These are phyloP conservation scores for Trametes hirsuta DNA, from an alignment of 1,284 basidiomycete genomes.

Conservation along the genomic window DNA sequence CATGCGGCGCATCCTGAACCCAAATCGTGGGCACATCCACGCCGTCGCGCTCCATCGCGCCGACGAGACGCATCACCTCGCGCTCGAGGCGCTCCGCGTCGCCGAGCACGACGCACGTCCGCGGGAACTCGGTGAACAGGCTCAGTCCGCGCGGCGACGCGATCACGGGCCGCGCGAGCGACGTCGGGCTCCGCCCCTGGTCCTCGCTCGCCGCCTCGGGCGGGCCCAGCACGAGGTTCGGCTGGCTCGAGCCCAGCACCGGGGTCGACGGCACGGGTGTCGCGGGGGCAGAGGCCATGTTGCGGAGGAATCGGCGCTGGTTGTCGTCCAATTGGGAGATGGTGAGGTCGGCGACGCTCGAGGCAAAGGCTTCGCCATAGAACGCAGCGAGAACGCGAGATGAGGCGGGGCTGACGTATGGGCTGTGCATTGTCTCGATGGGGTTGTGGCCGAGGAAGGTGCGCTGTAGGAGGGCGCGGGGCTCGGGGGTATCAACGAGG, in stretches of 20 bases:
- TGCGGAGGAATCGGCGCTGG: conserved; percentile 31
- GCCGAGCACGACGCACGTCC: conserved; percentile 45
- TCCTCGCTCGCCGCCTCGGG: conserved; percentile 11
- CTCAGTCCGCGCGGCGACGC: conserved; percentile 36
- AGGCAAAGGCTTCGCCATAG: conserved; percentile 37
- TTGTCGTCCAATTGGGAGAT: conserved; percentile 28
- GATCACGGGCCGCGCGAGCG: conserved; percentile 32
- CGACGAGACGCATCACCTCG: conserved; percentile 39
- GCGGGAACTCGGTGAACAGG: conserved; percentile 50
- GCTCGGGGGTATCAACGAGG: conserved; percentile 55
- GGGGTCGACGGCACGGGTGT: conserved; percentile 28
- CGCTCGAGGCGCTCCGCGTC: conserved; percentile 42
- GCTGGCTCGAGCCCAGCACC: not conserved
- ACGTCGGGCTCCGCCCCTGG: conserved; percentile 28
- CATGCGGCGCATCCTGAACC: conserved; percentile 41
- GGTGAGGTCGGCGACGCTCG: conserved; percentile 33
- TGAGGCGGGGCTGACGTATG: conserved; percentile 53
- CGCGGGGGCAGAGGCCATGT: conserved; percentile 28
- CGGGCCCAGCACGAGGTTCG: conserved; percentile 6
- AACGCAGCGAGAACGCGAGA: conserved; percentile 43
- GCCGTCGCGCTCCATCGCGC: conserved; percentile 40
- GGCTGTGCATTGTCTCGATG: conserved; percentile 51
- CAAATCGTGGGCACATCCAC: conserved; percentile 38
- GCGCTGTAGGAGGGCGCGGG: conserved; percentile 51
- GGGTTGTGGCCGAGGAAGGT: conserved; percentile 51